phyloP scores from a whole-genome alignment of 495 filamentous ascomycete species.

The Amniculicola lignicola region DNA sequence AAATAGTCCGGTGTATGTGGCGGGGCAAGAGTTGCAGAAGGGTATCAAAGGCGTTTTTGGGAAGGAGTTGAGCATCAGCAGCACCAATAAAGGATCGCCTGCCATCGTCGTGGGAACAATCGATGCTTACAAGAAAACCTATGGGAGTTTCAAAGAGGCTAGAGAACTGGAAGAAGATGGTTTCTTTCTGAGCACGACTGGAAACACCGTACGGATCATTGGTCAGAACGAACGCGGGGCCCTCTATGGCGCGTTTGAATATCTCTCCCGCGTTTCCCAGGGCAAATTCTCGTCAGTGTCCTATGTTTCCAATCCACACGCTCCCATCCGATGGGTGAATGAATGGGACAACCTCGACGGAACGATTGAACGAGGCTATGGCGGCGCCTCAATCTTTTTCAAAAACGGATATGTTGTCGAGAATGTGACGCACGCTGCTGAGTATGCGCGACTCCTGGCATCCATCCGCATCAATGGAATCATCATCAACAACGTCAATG shows the following conservation, averaged over 20 bases:
- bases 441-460: constrained; percentile 67
- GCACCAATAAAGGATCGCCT: constrained; percentile 36
- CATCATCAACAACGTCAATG: constrained; percentile 72
- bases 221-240: constrained; percentile 67
- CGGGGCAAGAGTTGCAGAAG: constrained; percentile 57
- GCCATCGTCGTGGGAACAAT: constrained; percentile 58
- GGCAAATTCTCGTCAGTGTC: constrained; percentile 56
- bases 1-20: constrained; percentile 55
- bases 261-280: constrained; percentile 61
- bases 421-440: constrained; percentile 55
- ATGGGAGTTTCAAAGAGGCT: constrained; percentile 37
- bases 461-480: constrained; percentile 65
- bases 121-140: constrained; percentile 47
- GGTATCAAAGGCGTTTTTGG: constrained; percentile 57
- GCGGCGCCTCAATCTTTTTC: constrained; percentile 69
- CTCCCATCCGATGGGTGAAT: constrained; percentile 66
- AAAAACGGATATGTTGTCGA: constrained; percentile 50
- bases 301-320: constrained; percentile 56
- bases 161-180: constrained; percentile 59
- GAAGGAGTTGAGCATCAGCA: constrained; percentile 41
- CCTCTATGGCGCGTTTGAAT: constrained; percentile 68
- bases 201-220: constrained; percentile 53
- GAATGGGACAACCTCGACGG: constrained; percentile 75
- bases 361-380: constrained; percentile 67
- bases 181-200: constrained; percentile 55